These are phyloP conservation scores for Backusella sp. DNA, from an alignment of 192 early-diverging fungal species.

Conservation along the genomic window DNA sequence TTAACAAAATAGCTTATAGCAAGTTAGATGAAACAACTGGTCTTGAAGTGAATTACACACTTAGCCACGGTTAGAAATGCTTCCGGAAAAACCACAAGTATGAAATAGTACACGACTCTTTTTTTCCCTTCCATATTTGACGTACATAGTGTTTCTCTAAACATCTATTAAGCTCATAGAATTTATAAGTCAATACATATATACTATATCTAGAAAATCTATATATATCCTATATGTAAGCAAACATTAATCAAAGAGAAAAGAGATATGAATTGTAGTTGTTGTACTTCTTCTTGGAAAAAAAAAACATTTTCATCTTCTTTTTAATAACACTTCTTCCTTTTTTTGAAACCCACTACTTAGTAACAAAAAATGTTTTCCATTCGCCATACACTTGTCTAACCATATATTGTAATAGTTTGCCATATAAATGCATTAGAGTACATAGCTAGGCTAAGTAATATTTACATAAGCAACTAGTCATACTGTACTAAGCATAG, in stretches of 20 bases:
- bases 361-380: not conserved
- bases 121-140: not conserved
- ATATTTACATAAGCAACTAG: not conserved
- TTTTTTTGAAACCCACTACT: not conserved
- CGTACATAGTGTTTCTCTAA: not conserved
- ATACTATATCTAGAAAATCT: not conserved
- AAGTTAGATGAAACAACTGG: not conserved
- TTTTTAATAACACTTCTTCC: not conserved
- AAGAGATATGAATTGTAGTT: not conserved
- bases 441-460: not conserved
- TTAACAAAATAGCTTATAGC: not conserved
- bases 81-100: not conserved
- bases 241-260: not conserved
- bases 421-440: not conserved
- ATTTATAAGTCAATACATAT: not conserved
- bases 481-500: not conserved
- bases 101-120: not conserved
- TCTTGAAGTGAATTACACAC: not conserved
- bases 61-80: not conserved
- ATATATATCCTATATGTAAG: not conserved
- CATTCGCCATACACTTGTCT: not conserved
- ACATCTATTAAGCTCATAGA: not conserved
- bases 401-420: not conserved
- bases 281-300: not conserved
- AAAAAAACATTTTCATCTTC: not conserved